A percentile compares a stretch with the other conserved stretches of the same genome.
These are phyloP conservation scores for Ligustrum vulgare DNA, from an alignment of 257 asterid genomes.

Conservation along the genomic window DNA sequence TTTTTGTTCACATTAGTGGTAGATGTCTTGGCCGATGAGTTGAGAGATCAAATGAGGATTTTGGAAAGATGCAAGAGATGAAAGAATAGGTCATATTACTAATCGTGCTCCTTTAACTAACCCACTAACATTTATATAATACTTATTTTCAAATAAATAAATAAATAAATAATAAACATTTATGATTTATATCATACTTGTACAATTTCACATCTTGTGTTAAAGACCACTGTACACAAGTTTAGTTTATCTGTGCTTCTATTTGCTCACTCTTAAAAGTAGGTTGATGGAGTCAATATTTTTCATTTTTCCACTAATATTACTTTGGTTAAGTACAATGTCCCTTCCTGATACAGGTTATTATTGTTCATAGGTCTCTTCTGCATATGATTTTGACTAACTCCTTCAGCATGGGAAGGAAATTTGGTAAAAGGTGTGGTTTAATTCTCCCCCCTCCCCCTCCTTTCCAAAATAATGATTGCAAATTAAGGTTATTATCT, in stretches of 20 bases:
- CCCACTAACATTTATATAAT: not conserved
- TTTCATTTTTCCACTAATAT: slow-evolving; percentile 3
- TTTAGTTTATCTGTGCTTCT: not conserved
- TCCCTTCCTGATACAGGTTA: slow-evolving; percentile 53
- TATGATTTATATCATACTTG: not conserved
- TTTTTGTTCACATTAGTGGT: no score
- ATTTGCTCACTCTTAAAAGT: not conserved
- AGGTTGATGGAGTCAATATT: slow-evolving; percentile 3
- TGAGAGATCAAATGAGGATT: not conserved
- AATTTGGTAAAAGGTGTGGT: slow-evolving; percentile 50
- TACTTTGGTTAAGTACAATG: no score
- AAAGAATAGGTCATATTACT: not conserved
- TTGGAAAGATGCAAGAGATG: not conserved
- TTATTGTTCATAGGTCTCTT: slow-evolving; percentile 63
- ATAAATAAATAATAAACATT: no score
- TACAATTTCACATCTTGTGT: not conserved
- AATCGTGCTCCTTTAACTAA: not conserved
- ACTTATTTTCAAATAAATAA: no score
- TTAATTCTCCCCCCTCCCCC: no score
- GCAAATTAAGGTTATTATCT: not conserved
- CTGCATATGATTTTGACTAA: slow-evolving; percentile 57
- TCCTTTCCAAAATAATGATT: not conserved
- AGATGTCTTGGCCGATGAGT: not conserved
- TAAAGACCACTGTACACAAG: not conserved
- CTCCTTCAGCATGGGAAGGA: slow-evolving; percentile 45